Evolutionary conservation across 257 asterid species (phyloP), one percentile per base, ranked within the genome.

Genomic region (Rehmannia glutinosa): DNA sequence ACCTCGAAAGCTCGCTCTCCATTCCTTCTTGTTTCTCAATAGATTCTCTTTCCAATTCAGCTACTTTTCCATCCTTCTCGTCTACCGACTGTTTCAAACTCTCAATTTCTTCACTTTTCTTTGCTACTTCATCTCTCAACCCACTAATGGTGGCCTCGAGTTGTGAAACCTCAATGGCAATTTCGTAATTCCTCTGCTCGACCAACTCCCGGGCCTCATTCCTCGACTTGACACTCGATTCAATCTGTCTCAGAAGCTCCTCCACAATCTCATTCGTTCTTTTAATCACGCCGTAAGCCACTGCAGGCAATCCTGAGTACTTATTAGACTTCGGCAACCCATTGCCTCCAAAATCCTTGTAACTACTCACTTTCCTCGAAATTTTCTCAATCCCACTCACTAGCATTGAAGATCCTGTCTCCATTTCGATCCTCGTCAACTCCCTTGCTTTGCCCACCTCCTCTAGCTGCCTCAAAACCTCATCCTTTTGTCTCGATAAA

Each of bases 111-210:
- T 78, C 76, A 58, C 32, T 69, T 73, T 80, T 87, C 84, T 82
- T 85, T 0, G 76, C 70, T 36, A 77, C 78, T 55, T 94, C 96
- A 67, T 88, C 99, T 80, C 88, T 84, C 80, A 87, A 81, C 72
- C 83, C 82, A 78, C 91, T 73, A 63, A 94, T 91, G 0, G 83
- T 80, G 1, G 99, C 88, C 81, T 88, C 97, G 11, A 94, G 90
- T 62, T 91, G 87, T 1, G 99, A 94, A 74, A 94, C 95, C 82
- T 94, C 97, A 73, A 94, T 91, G 21, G 99, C 99, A 69, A 94
- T 88, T 81, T 91, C 97, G n/a, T 88, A 94, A 78, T 94, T 94
- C 78, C 99, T 84, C 73, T 87, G 97, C 24, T 91, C 97, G 77
- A 94, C 83, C 76, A 46, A 71, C 66, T 86, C 97, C 24, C 95